phyloP scores from a whole-genome alignment of 169 alveolate genomes.

The Plasmodium adleri region DNA sequence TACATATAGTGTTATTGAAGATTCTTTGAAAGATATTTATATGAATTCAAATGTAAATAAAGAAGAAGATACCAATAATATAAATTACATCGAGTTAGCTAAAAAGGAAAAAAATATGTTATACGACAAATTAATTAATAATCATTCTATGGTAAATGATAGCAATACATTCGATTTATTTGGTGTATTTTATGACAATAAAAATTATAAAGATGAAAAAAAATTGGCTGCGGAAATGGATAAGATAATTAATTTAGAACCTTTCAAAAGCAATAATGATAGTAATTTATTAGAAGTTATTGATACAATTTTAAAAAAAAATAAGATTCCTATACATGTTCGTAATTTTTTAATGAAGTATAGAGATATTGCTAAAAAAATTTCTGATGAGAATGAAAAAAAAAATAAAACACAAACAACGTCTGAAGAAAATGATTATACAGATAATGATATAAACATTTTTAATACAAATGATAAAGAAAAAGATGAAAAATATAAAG shows the following conservation, averaged over 20 bases:
- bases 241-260: slow-evolving; percentile 63
- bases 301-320: slow-evolving; percentile 62
- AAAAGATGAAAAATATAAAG: slow-evolving; percentile 11
- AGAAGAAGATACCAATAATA: slow-evolving; percentile 15
- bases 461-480: not conserved
- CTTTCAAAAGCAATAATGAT: slow-evolving; percentile 70
- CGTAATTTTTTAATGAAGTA: slow-evolving; percentile 69
- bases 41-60: not conserved
- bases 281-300: slow-evolving; percentile 38
- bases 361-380: slow-evolving; percentile 37
- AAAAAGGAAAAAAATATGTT: slow-evolving; percentile 62
- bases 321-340: slow-evolving; percentile 45
- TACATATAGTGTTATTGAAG: slow-evolving; percentile 60
- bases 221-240: slow-evolving; percentile 37
- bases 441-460: not conserved
- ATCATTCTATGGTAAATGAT: slow-evolving; percentile 29
- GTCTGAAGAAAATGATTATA: not conserved
- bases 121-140: slow-evolving; percentile 38
- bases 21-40: slow-evolving; percentile 47
- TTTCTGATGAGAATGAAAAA: not conserved
- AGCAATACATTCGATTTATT: slow-evolving; percentile 67
- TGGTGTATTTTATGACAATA: slow-evolving; percentile 70
- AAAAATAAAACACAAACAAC: not conserved
- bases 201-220: slow-evolving; percentile 47
- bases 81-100: slow-evolving; percentile 59